Conservation (phyloP, 768 basidiomycete genomes). For the Rossbeevera mucosa region DNA sequence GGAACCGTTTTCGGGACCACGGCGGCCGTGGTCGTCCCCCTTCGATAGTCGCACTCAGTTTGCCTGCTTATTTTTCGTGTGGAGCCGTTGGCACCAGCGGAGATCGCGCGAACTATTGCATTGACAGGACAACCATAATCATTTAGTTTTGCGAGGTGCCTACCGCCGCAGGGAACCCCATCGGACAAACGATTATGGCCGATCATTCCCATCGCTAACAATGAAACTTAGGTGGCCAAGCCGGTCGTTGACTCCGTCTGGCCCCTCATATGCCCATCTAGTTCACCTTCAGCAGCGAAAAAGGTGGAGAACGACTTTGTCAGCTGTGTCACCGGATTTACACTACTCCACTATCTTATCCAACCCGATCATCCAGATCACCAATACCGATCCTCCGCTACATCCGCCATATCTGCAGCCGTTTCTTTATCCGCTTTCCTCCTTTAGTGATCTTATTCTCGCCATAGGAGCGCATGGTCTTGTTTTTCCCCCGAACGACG, state of each 20-base stretch:
- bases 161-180: constrained; percentile 3
- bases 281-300: constrained; percentile 30
- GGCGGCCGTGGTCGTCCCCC: constrained; percentile 55
- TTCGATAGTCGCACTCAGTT: constrained; percentile 42
- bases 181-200: constrained; percentile 13
- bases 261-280: constrained; percentile 50
- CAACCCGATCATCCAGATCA: background rate
- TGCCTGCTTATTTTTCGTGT: constrained; percentile 37
- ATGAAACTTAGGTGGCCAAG: constrained; percentile 6
- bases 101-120: constrained; percentile 32
- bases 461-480: too few species aligned
- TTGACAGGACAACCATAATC: constrained; percentile 20
- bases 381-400: background rate
- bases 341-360: background rate
- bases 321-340: constrained; percentile 14
- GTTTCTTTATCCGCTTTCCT: background rate
- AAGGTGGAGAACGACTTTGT: constrained; percentile 11
- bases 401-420: background rate
- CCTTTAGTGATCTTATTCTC: background rate
- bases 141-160: constrained; percentile 3
- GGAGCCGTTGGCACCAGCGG: constrained; percentile 37
- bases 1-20: constrained; percentile 72
- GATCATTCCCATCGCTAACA: constrained; percentile 17
- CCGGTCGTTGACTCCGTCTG: constrained; percentile 39
- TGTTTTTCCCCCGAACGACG: background rate